Evolutionary conservation across 768 basidiomycete genomes (phyloP), one percentile per base, ranked within the genome.

Genomic region (Amanita muscaria): DNA sequence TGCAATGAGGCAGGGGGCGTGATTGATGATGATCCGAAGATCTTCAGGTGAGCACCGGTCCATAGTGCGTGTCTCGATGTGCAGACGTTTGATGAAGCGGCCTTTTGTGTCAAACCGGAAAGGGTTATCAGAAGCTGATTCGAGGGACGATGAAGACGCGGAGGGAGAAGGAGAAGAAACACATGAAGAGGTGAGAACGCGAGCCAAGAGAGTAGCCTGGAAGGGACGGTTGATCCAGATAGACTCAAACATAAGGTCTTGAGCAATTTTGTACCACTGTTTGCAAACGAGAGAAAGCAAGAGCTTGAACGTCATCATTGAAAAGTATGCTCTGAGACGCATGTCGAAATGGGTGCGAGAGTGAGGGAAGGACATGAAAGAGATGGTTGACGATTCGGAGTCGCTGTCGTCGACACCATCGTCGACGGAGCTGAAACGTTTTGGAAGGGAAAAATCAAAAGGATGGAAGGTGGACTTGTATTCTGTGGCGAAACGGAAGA

Each of bases 41-140:
- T 85, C 80, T 4, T 68, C 69, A 14, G 83, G 79, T 4, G 70
- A 70, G 52, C 83, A 86, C 21, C 78, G 74, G 40, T 80, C 79
- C 44, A 83, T 64, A 4, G 70, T 60, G 14, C 72, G 70, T 5
- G 83, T 86, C 64, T 86, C 81, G 56, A 87, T 77, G 54, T 84
- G 83, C 23, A 87, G 59, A 12, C 78, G 69, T 31, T 73, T 74
- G 34, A 87, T 79, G 61, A 66, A 75, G 16, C 59, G 64, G 9
- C 76, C 80, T 40, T 63, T 50, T 10, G 48, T 43, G 22, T 35
- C 33, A 49, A 44, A 32, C 40, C 32, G n/a, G n/a, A n/a, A n/a
- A n/a, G n/a, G n/a, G n/a, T n/a, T n/a, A n/a, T n/a, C n/a, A n/a
- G n/a, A n/a, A n/a, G n/a, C n/a, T n/a, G n/a, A n/a, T n/a, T n/a